Percentiles rank a stretch among this genome's conserved stretches.
Evolutionary conservation across 441 rosid species (phyloP).

Genomic region (Croton setiger): DNA sequence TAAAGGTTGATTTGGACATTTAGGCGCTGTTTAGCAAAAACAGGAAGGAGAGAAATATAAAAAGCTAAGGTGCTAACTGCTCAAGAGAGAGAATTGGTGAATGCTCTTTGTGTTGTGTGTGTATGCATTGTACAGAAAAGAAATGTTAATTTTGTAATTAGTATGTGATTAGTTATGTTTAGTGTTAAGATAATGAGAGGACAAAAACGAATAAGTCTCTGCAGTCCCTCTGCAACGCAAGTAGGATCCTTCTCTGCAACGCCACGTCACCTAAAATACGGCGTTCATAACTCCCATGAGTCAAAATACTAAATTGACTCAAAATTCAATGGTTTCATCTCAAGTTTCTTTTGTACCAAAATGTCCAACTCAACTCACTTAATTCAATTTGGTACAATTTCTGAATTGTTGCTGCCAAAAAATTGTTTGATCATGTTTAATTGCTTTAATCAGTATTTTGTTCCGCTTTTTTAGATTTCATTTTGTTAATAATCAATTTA

Average conservation of each 20-base stretch:
- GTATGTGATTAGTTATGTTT: no score
- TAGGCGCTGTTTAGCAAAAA: no score
- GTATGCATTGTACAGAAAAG: not conserved
- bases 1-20: conserved; percentile 11
- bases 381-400: no score
- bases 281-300: conserved; percentile 30
- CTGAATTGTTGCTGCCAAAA: no score
- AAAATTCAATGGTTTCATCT: no score
- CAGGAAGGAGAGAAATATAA: not conserved
- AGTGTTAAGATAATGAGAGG: not conserved
- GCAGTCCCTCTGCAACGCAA: conserved; percentile 20
- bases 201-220: conserved; percentile 20
- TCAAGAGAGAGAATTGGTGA: conserved; percentile 11
- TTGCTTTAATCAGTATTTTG: no score
- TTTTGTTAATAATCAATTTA: no score
- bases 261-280: conserved; percentile 58
- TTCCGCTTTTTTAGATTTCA: no score
- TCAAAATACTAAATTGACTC: not conserved
- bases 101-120: not conserved
- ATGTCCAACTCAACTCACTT: no score
- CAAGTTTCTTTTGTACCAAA: no score
- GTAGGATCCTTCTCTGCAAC: conserved; percentile 40
- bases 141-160: no score
- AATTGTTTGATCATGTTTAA: no score
- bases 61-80: conserved; percentile 24